These are phyloP conservation scores for Fusarium armeniacum DNA, from an alignment of 2,329 filamentous ascomycete species.

Conservation along the genomic window DNA sequence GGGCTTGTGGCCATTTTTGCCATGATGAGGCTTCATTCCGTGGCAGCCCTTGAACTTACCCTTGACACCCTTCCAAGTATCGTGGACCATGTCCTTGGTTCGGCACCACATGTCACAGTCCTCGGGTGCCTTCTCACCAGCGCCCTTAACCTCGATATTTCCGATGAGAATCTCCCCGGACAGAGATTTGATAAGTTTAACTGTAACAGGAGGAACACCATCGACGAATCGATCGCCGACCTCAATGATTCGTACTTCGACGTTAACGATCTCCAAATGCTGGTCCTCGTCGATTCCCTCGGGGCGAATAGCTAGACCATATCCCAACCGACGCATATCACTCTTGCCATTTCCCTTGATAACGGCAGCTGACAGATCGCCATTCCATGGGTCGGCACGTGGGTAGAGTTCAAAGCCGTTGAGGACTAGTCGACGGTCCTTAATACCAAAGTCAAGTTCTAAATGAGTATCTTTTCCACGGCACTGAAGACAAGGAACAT, in stretches of 20 bases:
- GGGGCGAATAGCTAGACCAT: slow-evolving; percentile 60
- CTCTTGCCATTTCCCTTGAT: slow-evolving; percentile 57
- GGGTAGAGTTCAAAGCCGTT: slow-evolving; percentile 74
- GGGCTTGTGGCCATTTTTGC: slow-evolving; percentile 28
- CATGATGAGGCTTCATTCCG: slow-evolving; percentile 36
- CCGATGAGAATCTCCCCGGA: slow-evolving; percentile 69
- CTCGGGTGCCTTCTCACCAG: slow-evolving; percentile 20
- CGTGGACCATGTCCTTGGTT: slow-evolving; percentile 56
- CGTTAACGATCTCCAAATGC: slow-evolving; percentile 64
- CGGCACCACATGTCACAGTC: slow-evolving; percentile 67
- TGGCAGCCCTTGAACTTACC: slow-evolving; percentile 49
- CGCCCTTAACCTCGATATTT: slow-evolving; percentile 58
- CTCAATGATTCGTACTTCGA: slow-evolving; percentile 72
- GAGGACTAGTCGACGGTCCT: slow-evolving; percentile 64
- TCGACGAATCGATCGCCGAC: slow-evolving; percentile 70
- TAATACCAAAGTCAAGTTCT: slow-evolving; percentile 68
- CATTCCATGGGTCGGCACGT: slow-evolving; percentile 61
- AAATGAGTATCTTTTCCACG: slow-evolving; percentile 62
- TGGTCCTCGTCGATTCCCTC: slow-evolving; percentile 65
- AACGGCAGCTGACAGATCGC: slow-evolving; percentile 62
- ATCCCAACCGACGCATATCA: slow-evolving; percentile 62
- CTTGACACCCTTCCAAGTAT: slow-evolving; percentile 50
- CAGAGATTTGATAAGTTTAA: slow-evolving; percentile 73
- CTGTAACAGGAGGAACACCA: slow-evolving; percentile 67
- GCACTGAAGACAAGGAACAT: slow-evolving; percentile 69